Evolutionary conservation across 352 stramenopile species (phyloP).

Genomic region (Pythium volutum): DNA sequence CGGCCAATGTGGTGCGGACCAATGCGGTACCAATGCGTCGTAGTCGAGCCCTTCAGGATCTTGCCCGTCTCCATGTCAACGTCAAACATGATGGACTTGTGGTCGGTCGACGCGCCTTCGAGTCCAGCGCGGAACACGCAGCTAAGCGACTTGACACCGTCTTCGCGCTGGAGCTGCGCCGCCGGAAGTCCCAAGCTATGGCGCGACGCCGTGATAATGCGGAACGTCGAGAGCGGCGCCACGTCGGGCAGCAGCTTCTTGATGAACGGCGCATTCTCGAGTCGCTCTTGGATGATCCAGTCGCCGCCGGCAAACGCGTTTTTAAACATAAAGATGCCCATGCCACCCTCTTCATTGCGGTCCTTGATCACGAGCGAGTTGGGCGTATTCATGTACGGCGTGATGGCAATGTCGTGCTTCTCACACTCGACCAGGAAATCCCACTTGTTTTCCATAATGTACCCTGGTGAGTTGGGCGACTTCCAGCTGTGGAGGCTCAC

Average conservation of each 20-base stretch:
- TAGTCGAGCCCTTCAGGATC: constrained; percentile 94
- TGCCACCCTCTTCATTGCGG: constrained; percentile 96
- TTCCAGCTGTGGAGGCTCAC: constrained; percentile 94
- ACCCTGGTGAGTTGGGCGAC: constrained; percentile 88
- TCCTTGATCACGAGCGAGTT: constrained; percentile 96
- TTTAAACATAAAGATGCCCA: constrained; percentile 98
- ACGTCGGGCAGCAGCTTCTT: constrained; percentile 89
- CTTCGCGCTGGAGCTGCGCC: constrained; percentile 42
- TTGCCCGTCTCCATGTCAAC: constrained; percentile 93
- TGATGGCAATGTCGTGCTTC: constrained; percentile 90
- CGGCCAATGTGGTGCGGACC: constrained; percentile 70
- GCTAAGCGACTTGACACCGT: constrained; percentile 76
- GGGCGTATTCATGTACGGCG: constrained; percentile 90
- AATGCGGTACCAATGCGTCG: constrained; percentile 95
- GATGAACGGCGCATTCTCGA: constrained; percentile 93
- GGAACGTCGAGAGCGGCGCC: constrained; percentile 96
- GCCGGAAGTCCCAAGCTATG: constrained; percentile 51
- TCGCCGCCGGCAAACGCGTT: constrained; percentile 93
- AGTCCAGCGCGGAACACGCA: constrained; percentile 77
- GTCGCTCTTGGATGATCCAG: constrained; percentile 97
- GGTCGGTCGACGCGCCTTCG: constrained; percentile 89
- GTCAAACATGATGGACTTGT: constrained; percentile 98
- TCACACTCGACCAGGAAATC: constrained; percentile 94
- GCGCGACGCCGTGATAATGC: constrained; percentile 95
- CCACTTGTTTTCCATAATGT: constrained; percentile 98